Conservation (phyloP, 106 monocot species). For the Allium cepa region DNA sequence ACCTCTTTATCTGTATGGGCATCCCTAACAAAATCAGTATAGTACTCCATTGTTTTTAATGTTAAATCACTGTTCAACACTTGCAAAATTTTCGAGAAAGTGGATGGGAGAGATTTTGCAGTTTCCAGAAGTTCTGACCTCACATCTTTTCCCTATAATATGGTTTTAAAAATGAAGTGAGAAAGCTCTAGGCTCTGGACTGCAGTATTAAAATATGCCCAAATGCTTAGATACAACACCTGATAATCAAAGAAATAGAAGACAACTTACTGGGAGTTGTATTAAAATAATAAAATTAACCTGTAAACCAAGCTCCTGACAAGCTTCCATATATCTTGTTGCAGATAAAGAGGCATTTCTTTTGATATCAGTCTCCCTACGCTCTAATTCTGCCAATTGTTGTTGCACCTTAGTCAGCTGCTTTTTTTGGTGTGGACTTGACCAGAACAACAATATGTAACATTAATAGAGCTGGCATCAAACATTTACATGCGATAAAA, state of each 20-base stretch:
- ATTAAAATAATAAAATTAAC: constrained; percentile 19
- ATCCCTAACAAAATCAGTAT: constrained; percentile 83
- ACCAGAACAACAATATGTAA: constrained; percentile 14
- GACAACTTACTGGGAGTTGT: background rate
- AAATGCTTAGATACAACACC: too few species aligned
- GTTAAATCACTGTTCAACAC: constrained; percentile 55
- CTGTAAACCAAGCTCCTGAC: constrained; percentile 88
- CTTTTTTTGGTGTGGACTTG: constrained; percentile 90
- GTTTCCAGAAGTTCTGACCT: constrained; percentile 79
- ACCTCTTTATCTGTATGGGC: constrained; percentile 91
- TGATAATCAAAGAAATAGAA: background rate
- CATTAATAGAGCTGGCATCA: constrained; percentile 2
- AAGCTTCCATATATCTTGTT: constrained; percentile 79
- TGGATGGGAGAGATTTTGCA: constrained; percentile 79
- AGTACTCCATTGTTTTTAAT: constrained; percentile 74
- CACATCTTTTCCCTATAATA: constrained; percentile 74
- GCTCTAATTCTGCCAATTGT: constrained; percentile 84
- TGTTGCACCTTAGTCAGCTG: constrained; percentile 92
- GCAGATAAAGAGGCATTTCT: constrained; percentile 84
- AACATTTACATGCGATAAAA: too few species aligned
- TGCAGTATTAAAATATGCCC: too few species aligned
- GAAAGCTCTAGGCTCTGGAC: too few species aligned
- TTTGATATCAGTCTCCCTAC: constrained; percentile 90
- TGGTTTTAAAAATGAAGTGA: too few species aligned
- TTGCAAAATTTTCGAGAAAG: constrained; percentile 60